phyloP scores from a whole-genome alignment of 345 rosid species.

The Corymbia maculata region DNA sequence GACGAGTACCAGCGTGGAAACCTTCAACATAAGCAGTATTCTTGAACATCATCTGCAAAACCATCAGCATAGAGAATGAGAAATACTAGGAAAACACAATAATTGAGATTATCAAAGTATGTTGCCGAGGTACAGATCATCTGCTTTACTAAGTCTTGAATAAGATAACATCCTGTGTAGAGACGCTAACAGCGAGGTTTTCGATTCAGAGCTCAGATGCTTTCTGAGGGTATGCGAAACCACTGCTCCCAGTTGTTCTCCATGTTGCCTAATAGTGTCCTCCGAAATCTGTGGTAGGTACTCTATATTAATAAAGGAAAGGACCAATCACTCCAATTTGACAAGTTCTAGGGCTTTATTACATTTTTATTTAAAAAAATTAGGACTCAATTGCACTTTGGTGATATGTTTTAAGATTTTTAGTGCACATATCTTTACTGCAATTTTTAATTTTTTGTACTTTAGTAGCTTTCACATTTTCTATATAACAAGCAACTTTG shows the following conservation, averaged over 20 bases:
- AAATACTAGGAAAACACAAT: background rate
- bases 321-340: no score
- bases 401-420: no score
- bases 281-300: slow-evolving; percentile 34
- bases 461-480: no score
- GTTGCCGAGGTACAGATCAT: background rate
- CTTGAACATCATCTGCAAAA: slow-evolving; percentile 68
- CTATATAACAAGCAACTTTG: no score
- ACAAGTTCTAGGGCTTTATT: no score
- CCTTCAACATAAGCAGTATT: slow-evolving; percentile 79
- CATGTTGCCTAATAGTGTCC: slow-evolving; percentile 25
- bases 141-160: background rate
- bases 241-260: slow-evolving; percentile 34
- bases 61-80: background rate
- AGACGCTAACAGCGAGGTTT: slow-evolving; percentile 52
- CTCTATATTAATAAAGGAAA: background rate
- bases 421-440: no score
- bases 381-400: no score
- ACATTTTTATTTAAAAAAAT: no score
- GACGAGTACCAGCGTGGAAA: slow-evolving; percentile 49
- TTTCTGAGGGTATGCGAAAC: slow-evolving; percentile 38
- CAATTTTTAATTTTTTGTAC: no score
- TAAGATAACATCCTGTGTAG: background rate
- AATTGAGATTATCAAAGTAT: background rate
- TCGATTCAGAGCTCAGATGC: slow-evolving; percentile 45